Conservation (phyloP, 2,329 filamentous ascomycete genomes). For the Macroventuria anomochaeta region DNA sequence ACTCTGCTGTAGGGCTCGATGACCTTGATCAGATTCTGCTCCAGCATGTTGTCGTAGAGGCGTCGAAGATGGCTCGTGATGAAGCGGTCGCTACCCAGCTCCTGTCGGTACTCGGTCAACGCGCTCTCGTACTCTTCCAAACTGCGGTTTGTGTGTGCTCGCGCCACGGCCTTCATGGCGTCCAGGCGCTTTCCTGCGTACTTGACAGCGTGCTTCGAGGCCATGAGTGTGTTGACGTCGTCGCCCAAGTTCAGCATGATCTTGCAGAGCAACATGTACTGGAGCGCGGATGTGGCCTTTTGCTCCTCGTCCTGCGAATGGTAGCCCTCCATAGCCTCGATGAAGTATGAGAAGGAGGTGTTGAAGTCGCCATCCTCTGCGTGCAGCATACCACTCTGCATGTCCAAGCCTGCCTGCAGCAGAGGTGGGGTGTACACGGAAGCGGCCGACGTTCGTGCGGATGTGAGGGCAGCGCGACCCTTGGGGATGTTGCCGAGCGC, state of each 20-base stretch:
- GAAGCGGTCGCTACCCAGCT: slow-evolving; percentile 93
- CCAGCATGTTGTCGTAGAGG: slow-evolving; percentile 97
- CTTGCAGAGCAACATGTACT: slow-evolving; percentile 99
- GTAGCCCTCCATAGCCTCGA: slow-evolving; percentile 97
- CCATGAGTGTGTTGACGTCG: slow-evolving; percentile 94
- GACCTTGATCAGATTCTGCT: slow-evolving; percentile 99
- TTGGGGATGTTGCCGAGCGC: slow-evolving; percentile 96
- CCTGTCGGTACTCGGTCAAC: slow-evolving; percentile 86
- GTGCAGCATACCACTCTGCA: slow-evolving; percentile 99
- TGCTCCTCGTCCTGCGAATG: slow-evolving; percentile 85
- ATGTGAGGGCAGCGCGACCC: slow-evolving; percentile 91
- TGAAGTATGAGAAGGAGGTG: slow-evolving; percentile 98
- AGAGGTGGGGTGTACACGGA: slow-evolving; percentile 96
- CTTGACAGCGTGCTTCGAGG: slow-evolving; percentile 94
- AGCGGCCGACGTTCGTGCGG: slow-evolving; percentile 90
- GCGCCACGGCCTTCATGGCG: slow-evolving; percentile 98
- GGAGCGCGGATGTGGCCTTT: slow-evolving; percentile 94
- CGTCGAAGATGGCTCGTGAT: slow-evolving; percentile 95
- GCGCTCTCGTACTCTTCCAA: slow-evolving; percentile 97
- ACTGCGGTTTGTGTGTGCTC: slow-evolving; percentile 92
- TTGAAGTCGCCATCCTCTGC: slow-evolving; percentile 99
- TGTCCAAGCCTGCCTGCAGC: slow-evolving; percentile 94
- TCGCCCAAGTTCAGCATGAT: slow-evolving; percentile 98
- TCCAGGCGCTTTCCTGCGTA: slow-evolving; percentile 96
- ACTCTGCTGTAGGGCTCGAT: slow-evolving; percentile 98